phyloP scores from a whole-genome alignment of 2,329 filamentous ascomycete genomes.

The Cladosporium austrohemisphaericum region DNA sequence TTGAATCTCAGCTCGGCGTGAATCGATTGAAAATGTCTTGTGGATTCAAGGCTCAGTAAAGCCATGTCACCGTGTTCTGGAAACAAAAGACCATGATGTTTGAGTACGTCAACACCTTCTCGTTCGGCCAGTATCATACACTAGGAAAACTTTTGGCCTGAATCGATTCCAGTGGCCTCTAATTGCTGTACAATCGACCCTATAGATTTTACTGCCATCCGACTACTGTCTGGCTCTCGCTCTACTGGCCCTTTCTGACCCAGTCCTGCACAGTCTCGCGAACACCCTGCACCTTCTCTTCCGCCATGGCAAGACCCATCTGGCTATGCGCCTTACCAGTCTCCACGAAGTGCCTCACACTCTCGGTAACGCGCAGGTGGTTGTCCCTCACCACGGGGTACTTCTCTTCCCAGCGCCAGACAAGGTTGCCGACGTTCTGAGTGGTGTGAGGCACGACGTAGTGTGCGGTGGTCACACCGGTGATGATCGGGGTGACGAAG shows the following conservation, averaged over 20 bases:
- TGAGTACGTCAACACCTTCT: not conserved
- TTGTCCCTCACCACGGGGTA: constrained; percentile 79
- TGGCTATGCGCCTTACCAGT: constrained; percentile 72
- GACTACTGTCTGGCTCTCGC: not conserved
- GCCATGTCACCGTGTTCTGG: no score
- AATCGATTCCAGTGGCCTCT: not conserved
- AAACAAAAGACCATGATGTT: no score
- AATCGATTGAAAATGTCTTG: no score
- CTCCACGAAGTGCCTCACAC: constrained; percentile 64
- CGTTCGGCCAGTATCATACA: constrained; percentile 14
- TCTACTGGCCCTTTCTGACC: constrained; percentile 71
- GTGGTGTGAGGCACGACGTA: constrained; percentile 83
- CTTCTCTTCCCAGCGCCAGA: constrained; percentile 90
- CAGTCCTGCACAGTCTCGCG: constrained; percentile 78
- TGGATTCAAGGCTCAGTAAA: no score
- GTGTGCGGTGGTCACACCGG: constrained; percentile 81
- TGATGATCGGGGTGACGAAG: constrained; percentile 68
- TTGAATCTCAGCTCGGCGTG: no score
- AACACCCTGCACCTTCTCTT: constrained; percentile 73
- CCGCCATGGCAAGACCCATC: constrained; percentile 67
- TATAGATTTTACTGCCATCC: not conserved
- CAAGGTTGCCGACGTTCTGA: constrained; percentile 77
- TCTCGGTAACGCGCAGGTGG: constrained; percentile 68
- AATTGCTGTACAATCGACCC: constrained; percentile 7
- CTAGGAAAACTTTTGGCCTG: constrained; percentile 12